These are phyloP conservation scores for Microbotryomycetes sp. DNA, from an alignment of 1,284 basidiomycete genomes.

Conservation along the genomic window DNA sequence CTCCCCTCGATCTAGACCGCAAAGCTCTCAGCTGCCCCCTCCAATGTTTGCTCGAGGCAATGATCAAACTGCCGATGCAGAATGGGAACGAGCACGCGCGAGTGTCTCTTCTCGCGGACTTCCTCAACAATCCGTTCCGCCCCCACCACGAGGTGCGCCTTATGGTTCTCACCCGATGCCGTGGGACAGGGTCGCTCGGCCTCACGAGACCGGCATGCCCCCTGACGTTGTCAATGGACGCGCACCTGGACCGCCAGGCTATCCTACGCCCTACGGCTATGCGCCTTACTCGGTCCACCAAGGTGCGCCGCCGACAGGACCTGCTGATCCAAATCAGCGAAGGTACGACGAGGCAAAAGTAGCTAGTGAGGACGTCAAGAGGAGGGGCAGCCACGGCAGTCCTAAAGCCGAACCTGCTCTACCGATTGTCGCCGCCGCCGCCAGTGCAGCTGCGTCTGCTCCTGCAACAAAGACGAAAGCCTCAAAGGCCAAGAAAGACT, in stretches of 20 bases:
- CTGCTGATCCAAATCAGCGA: background rate
- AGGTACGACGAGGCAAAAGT: too few relatives aligned
- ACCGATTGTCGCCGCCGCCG: background rate
- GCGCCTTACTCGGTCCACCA: background rate
- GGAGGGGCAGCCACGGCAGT: background rate
- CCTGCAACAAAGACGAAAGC: background rate
- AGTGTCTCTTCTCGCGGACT: too few relatives aligned
- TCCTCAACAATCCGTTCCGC: slow-evolving; percentile 12
- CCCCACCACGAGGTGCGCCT: background rate
- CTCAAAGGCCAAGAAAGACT: background rate
- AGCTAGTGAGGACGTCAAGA: background rate
- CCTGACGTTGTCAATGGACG: background rate
- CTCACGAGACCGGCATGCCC: background rate
- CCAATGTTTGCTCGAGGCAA: background rate
- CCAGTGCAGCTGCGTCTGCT: too few relatives aligned
- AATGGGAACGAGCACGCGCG: background rate
- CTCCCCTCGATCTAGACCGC: slow-evolving; percentile 19
- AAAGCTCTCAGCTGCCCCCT: background rate
- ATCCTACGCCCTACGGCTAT: slow-evolving; percentile 6
- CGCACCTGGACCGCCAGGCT: background rate
- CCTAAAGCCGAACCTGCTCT: background rate
- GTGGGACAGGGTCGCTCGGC: background rate
- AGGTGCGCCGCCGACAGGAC: background rate
- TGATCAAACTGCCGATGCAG: background rate
- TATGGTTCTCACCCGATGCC: background rate